Conservation (phyloP, 1,284 basidiomycete genomes). For the Sporisorium graminicola region DNA sequence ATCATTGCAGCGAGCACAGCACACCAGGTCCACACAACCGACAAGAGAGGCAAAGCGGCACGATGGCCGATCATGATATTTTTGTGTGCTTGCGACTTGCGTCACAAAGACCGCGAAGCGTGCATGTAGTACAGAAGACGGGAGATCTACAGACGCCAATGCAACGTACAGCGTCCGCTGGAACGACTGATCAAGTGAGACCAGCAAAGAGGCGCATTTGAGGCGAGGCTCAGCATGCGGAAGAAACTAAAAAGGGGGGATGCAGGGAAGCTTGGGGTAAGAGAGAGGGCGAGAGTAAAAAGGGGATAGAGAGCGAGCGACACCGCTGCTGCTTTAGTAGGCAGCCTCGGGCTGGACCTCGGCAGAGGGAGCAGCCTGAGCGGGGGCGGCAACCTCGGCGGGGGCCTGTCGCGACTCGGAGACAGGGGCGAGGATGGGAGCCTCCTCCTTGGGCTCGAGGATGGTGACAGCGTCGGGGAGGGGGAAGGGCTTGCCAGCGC, state of each 20-base stretch:
- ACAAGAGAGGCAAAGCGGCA: constrained; percentile 26
- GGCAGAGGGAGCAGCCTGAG: constrained; percentile 52
- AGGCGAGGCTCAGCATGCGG: constrained; percentile 10
- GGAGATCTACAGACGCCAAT: constrained; percentile 11
- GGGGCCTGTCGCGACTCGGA: constrained; percentile 66
- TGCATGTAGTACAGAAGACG: constrained; percentile 12
- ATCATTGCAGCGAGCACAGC: background rate
- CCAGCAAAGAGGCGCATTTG: constrained; percentile 17
- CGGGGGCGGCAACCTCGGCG: constrained; percentile 48
- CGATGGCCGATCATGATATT: constrained; percentile 38
- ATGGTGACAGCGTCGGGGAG: constrained; percentile 96
- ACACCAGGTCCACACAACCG: background rate
- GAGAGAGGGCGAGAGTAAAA: constrained; percentile 53
- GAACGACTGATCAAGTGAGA: constrained; percentile 11
- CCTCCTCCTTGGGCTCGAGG: constrained; percentile 80
- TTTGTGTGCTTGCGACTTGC: constrained; percentile 18
- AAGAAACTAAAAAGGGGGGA: constrained; percentile 46
- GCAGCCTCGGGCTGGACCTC: constrained; percentile 59
- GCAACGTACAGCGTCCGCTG: constrained; percentile 23
- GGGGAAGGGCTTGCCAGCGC: constrained; percentile 87
- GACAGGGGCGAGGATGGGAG: constrained; percentile 70
- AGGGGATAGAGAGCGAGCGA: constrained; percentile 10
- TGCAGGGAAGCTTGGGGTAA: constrained; percentile 43
- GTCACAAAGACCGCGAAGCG: constrained; percentile 19
- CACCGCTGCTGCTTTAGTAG: constrained; percentile 43